phyloP scores from a whole-genome alignment of 2,329 filamentous ascomycete species.

The Fusarium setosum region DNA sequence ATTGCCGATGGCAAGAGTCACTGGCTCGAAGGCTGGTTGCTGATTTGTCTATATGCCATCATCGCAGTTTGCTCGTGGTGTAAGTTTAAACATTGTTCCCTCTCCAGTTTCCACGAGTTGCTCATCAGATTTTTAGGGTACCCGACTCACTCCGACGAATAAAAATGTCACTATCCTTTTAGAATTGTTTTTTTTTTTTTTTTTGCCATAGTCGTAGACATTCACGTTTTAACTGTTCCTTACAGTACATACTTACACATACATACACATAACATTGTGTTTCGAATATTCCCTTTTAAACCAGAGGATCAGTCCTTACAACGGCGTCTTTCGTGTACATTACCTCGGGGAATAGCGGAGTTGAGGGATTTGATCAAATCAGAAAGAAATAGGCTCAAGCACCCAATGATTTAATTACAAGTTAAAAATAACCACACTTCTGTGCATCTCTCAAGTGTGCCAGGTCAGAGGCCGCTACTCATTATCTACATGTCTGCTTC shows the following conservation, averaged over 20 bases:
- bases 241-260: background rate
- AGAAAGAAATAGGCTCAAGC: too few species aligned
- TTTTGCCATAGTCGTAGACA: too few species aligned
- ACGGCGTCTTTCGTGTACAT: too few species aligned
- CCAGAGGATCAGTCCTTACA: background rate
- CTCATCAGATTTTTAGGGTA: constrained; percentile 34
- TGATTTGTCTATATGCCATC: constrained; percentile 83
- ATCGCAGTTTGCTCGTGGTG: constrained; percentile 77
- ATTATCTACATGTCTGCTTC: background rate
- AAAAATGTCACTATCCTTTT: too few species aligned
- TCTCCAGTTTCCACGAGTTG: background rate
- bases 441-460: too few species aligned
- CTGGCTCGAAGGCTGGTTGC: constrained; percentile 81
- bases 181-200: too few species aligned
- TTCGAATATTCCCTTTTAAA: background rate
- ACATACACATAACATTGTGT: background rate
- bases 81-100: constrained; percentile 53
- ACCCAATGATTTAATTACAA: too few species aligned
- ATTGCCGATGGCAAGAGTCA: constrained; percentile 86
- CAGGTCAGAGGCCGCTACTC: too few species aligned
- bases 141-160: constrained; percentile 23
- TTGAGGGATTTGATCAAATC: too few species aligned
- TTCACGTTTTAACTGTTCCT: background rate
- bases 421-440: too few species aligned
- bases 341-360: too few species aligned